Base-by-base conservation (phyloP, 192 early-diverging fungal species). In the Neocallimastix lanati region DNA sequence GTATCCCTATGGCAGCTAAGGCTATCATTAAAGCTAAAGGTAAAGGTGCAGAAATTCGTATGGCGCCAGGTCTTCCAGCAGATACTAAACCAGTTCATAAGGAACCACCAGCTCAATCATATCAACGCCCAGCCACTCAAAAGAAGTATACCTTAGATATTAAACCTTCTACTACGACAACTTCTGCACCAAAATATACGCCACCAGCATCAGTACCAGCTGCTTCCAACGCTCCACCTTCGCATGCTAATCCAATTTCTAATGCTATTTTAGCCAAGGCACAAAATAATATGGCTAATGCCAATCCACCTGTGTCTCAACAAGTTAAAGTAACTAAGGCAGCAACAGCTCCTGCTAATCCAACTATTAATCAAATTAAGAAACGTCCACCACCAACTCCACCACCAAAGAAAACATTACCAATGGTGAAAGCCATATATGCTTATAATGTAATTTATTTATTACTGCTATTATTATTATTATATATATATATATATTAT, bases 31-130 rank as follows among this genome's bases (percentile, higher is more conserved):
- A 80, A 35, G 37, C 80, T 18, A 67, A 11, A 21, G 78, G 14
- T 16, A 67, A 80, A 14, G 33, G 33, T 28, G 80, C 80, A 0
- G 80, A 80, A 35, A 35, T 80, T 29, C 80, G 80, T 33, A 76
- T 80, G 28, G 78, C 80, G 5, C 80, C 80, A 25, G 80, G 80
- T 29, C 80, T 80, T 28, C 80, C 80, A 18, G 77, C 80, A 0
- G 21, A 21, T 37, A 35, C 77, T 30, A 30, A 37, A 25, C 77
- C 77, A 7, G 77, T 35, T 12, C 77, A 37, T 37, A 37, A 37
- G 29, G 30, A 30, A 30, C 35, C 77, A 30, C 77, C 77, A n/a
- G 21, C n/a, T 11, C 16, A 37, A 18, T 28, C 25, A 0, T 78
- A 28, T 27, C 16, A 50, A 50, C n/a, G 1, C 76, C 27, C 78